Evolutionary conservation across 352 stramenopile genomes (phyloP).

Genomic region (Phytophthora aleatoria): DNA sequence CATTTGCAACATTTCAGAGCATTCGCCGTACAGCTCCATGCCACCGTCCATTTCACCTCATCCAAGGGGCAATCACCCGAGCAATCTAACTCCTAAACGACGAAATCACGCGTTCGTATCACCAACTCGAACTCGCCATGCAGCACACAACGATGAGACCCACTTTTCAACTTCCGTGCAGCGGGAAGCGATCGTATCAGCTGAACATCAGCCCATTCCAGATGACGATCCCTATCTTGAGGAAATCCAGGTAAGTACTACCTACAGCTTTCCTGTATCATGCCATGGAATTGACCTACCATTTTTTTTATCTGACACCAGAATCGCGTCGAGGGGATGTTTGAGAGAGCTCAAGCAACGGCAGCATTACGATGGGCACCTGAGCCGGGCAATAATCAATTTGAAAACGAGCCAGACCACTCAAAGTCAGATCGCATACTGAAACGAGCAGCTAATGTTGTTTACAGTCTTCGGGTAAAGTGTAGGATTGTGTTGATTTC

Average conservation of each 20-base stretch:
- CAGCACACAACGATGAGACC: conserved; percentile 4
- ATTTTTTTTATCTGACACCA: conserved; percentile 1
- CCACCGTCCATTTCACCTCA: conserved; percentile 20
- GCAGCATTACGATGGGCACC: conserved; percentile 27
- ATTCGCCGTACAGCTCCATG: conserved; percentile 10
- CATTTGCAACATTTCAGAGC: conserved; percentile 2
- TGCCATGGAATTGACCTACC: too few species aligned
- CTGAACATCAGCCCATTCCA: conserved; percentile 21
- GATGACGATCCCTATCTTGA: conserved; percentile 45
- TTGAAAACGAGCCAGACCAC: conserved; percentile 12
- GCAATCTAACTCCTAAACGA: conserved; percentile 5
- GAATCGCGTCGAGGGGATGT: conserved; percentile 55
- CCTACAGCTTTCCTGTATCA: not conserved
- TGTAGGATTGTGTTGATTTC: not conserved
- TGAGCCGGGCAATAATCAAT: conserved; percentile 34
- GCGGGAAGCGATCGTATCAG: conserved; percentile 16
- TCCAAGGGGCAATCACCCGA: conserved; percentile 2
- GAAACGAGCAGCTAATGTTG: conserved; percentile 44
- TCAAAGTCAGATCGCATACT: conserved; percentile 41
- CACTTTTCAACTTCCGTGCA: conserved; percentile 11
- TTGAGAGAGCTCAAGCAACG: conserved; percentile 41
- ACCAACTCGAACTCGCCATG: not conserved
- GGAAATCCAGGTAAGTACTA: conserved; percentile 44
- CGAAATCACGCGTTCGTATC: not conserved
- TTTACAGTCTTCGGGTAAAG: conserved; percentile 55